Percentiles rank a stretch among this genome's conserved stretches.
phyloP scores from a whole-genome alignment of 768 basidiomycete species.

The Amanita polypyramis region DNA sequence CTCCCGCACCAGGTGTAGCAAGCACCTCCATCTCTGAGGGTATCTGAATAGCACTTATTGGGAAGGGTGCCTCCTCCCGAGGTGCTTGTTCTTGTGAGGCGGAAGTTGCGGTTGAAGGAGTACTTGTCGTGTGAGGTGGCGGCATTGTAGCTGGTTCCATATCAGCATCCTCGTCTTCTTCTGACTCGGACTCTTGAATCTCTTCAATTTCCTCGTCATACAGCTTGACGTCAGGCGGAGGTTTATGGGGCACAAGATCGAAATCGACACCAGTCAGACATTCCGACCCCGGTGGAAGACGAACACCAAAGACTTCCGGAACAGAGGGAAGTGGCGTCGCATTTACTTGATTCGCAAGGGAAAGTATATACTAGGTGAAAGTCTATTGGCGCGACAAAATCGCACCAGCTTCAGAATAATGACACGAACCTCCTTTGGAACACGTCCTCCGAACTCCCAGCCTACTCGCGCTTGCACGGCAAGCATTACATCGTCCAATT shows the following conservation, averaged over 20 bases:
- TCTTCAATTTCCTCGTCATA: slow-evolving; percentile 81
- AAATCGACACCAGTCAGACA: slow-evolving; percentile 77
- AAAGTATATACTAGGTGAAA: slow-evolving; percentile 52
- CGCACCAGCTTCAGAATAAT: slow-evolving; percentile 4
- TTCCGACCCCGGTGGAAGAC: slow-evolving; percentile 60
- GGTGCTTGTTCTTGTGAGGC: slow-evolving; percentile 25
- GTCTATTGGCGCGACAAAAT: not conserved
- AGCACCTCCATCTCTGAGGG: slow-evolving; percentile 67
- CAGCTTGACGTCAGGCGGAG: slow-evolving; percentile 64
- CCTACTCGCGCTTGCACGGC: slow-evolving; percentile 85
- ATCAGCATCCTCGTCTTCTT: slow-evolving; percentile 51
- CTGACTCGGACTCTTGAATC: slow-evolving; percentile 63
- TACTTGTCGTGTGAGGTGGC: slow-evolving; percentile 9
- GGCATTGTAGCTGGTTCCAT: slow-evolving; percentile 60
- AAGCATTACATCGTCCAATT: slow-evolving; percentile 72
- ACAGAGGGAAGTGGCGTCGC: slow-evolving; percentile 70
- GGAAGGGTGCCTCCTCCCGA: slow-evolving; percentile 41
- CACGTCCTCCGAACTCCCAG: slow-evolving; percentile 85
- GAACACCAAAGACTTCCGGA: slow-evolving; percentile 83
- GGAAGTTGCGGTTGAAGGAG: slow-evolving; percentile 17
- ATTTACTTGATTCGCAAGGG: slow-evolving; percentile 78
- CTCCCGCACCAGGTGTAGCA: slow-evolving; percentile 27
- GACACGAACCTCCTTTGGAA: slow-evolving; percentile 72
- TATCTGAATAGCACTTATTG: slow-evolving; percentile 50
- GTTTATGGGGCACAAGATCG: slow-evolving; percentile 77